Conservation (phyloP, 345 rosid species). For the Ailanthus altissimus region DNA sequence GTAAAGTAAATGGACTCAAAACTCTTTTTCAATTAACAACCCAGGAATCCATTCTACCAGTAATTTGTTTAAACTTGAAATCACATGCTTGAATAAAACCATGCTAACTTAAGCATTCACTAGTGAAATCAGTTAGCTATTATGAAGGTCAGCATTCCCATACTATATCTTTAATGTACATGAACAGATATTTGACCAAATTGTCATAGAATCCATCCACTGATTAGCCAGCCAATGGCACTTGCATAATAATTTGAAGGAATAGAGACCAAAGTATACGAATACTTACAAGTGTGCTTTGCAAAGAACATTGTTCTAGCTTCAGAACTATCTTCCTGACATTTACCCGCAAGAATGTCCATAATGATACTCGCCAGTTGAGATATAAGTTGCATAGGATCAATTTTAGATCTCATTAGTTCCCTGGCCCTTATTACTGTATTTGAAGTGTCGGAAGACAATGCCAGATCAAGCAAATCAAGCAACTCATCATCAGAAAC, state of each 20-base stretch:
- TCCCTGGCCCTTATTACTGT: constrained; percentile 93
- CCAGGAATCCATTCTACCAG: neutral
- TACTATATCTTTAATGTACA: neutral
- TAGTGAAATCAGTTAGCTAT: neutral
- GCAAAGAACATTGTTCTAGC: constrained; percentile 52
- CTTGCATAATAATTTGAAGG: neutral
- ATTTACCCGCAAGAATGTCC: constrained; percentile 81
- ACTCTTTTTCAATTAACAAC: no score
- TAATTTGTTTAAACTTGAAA: neutral
- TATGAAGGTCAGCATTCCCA: neutral
- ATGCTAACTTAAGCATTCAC: neutral
- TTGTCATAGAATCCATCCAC: neutral
- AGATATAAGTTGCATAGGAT: constrained; percentile 89
- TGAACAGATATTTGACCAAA: neutral
- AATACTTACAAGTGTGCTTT: constrained; percentile 53
- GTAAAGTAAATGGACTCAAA: neutral
- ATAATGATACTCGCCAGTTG: constrained; percentile 92
- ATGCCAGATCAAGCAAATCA: constrained; percentile 83
- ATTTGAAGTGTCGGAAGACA: constrained; percentile 89
- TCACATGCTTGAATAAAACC: neutral
- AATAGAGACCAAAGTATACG: neutral
- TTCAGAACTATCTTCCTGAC: constrained; percentile 62
- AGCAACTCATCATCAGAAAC: constrained; percentile 96
- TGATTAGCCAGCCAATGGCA: neutral
- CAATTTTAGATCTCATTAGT: constrained; percentile 91